Evolutionary conservation across 179 eudicot genomes (phyloP), one percentile per base, ranked within the genome.

Genomic region (Silene coronaria): DNA sequence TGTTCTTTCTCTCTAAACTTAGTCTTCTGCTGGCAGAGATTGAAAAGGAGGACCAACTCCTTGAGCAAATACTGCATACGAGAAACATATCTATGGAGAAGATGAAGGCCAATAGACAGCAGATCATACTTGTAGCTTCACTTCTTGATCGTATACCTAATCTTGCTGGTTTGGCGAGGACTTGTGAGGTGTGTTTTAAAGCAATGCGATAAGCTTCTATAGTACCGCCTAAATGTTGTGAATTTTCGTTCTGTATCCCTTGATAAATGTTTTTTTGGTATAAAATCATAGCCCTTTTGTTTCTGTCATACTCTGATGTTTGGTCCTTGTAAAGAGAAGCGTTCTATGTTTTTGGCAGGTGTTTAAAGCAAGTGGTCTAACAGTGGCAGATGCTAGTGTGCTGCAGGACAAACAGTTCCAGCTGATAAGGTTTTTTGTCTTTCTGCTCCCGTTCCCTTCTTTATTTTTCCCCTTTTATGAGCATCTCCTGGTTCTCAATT

Each of bases 91-190:
- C 83, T 23, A 71, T 84, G 77, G 89, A 89, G 73, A 90, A 84
- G 80, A 79, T 88, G 26, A 92, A 82, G 74, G 87, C 90, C 51
- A 87, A 87, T 76, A 81, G 95, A 65, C 99, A 95, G 76, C 84
- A 91, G 62, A 74, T 95, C 51, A 83, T 95, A 79, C 86, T 95
- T 73, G 90, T 92, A 63, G 99, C 97, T 17, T 92, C 99, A 51
- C 84, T 95, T 16, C 77, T 95, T 78, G 99, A 95, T 84, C 96
- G 99, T 51, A 86, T 95, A 85, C 99, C 99, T 80, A 95, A 95
- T 79, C 97, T 95, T 74, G 99, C 99, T 80, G 99, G 99, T 70
- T 78, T 95, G 80, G 95, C 95, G 32, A 87, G 99, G 77, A 92
- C 99, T 24, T 95, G 99, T 82, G 99, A 95, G 95, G 97, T 89